phyloP scores from a whole-genome alignment of 2,329 filamentous ascomycete genomes.

The Verticillium klebahnii region DNA sequence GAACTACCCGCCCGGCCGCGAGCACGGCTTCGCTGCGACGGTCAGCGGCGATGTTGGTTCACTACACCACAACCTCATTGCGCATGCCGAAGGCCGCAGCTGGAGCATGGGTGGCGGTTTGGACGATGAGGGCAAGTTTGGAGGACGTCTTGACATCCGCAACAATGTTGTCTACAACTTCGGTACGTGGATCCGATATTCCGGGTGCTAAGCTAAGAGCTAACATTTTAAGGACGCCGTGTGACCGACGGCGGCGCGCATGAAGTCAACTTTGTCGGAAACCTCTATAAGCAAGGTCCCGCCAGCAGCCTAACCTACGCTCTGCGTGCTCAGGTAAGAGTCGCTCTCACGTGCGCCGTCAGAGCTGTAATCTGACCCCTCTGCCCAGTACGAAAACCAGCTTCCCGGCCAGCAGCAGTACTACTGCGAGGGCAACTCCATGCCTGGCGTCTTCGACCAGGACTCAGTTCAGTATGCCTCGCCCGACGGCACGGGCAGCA shows the following conservation, averaged over 20 bases:
- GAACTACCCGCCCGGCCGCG: conserved; percentile 27
- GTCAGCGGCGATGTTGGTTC: conserved; percentile 27
- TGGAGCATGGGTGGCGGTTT: conserved; percentile 29
- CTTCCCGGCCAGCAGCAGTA: conserved; percentile 26
- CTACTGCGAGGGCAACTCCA: conserved; percentile 26
- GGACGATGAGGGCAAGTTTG: conserved; percentile 21
- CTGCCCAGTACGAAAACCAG: conserved; percentile 22
- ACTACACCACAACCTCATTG: conserved; percentile 28
- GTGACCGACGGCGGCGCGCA: conserved; percentile 27
- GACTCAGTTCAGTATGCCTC: conserved; percentile 19
- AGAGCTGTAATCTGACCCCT: background rate
- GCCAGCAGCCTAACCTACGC: conserved; percentile 20
- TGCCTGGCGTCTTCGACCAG: conserved; percentile 22
- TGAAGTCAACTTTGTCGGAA: conserved; percentile 26
- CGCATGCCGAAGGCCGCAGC: conserved; percentile 24
- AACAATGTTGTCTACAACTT: conserved; percentile 32
- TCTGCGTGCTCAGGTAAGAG: conserved; percentile 16
- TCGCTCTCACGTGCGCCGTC: too few relatives aligned
- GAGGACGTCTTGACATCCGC: conserved; percentile 24
- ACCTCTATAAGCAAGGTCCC: conserved; percentile 27
- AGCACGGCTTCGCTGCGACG: conserved; percentile 20
- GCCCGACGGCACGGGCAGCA: conserved; percentile 16
- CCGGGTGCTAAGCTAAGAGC: background rate
- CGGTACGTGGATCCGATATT: conserved; percentile 8
- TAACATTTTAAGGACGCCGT: conserved; percentile 9